Evolutionary conservation across 805 yeast genomes (phyloP), one percentile per base, ranked within the genome.

Genomic region (Ascoidea asiatica): DNA sequence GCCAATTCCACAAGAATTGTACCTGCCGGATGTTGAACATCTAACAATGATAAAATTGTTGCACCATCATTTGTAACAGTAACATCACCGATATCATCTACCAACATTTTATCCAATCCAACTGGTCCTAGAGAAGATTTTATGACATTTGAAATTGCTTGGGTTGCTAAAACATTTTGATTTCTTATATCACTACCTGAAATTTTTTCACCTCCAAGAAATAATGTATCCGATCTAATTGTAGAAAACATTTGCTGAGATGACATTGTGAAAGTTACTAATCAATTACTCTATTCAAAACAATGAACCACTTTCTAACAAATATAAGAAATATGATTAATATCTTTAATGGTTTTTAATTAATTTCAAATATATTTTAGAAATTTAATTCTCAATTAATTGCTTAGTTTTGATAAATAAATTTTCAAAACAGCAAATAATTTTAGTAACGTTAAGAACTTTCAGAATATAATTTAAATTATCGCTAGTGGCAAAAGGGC

Each of bases 41-140:
- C 98, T 52, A 92, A 69, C 44, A 94, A 65, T 7, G 87, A 74
- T 51, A 92, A 69, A 56, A 92, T 92, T 4, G 98, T 92, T 48
- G 99, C 98, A 52, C 99, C 99, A 64, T 92, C 99, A 64, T 92
- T 92, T 40, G 99, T 92, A 43, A 92, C 97, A 5, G 96, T 89
- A 40, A 92, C 97, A 65, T 94, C 98, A 51, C 98, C 98, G 64
- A 92, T 94, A 58, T 92, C 98, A 64, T 92, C 99, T 37, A 92
- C 99, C 41, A 92, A 73, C 96, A 92, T 92, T 68, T 92, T 92
- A 67, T 92, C 99, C 44, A 92, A 72, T 21, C 99, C 99, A 35
- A 92, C 97, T 6, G 99, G 99, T 4, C 99, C 99, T 46, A 92
- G 69, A 1, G 97, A 89, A 13, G 96, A 81, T 62, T 89, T 89